Percentiles rank a stretch among this genome's conserved stretches.
These are phyloP conservation scores for Endothia cerciana DNA, from an alignment of 2,329 filamentous ascomycete species.

Conservation along the genomic window DNA sequence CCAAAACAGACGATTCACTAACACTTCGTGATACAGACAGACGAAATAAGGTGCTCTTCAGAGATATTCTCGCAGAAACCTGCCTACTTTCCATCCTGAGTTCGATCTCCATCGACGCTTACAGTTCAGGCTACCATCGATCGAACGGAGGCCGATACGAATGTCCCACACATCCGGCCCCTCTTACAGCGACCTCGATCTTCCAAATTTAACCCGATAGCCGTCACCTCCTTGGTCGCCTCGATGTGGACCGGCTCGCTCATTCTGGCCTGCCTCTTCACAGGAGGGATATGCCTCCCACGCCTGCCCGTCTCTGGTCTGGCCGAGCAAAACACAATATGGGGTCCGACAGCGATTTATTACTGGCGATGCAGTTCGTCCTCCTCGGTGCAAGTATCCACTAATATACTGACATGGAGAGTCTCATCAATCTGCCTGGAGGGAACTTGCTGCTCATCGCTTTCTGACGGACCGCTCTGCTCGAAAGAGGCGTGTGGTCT, in stretches of 20 bases:
- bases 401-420: neutral
- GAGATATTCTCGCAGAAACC: no score
- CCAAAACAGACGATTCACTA: no score
- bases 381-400: slow-evolving; percentile 3
- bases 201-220: no score
- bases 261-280: neutral
- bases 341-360: slow-evolving; percentile 9
- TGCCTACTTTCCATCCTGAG: neutral
- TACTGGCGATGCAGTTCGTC: slow-evolving; percentile 16
- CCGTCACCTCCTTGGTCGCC: neutral
- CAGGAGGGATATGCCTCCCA: neutral
- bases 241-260: neutral
- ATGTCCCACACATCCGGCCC: neutral
- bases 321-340: slow-evolving; percentile 9
- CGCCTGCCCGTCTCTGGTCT: neutral
- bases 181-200: neutral
- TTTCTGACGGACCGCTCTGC: slow-evolving; percentile 12
- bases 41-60: no score
- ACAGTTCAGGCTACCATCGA: neutral
- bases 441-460: slow-evolving; percentile 13
- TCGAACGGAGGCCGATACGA: neutral
- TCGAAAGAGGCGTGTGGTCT: slow-evolving; percentile 11
- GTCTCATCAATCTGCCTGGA: slow-evolving; percentile 10
- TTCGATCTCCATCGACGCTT: neutral
- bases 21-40: no score